Percentiles rank a stretch among this genome's conserved stretches.
These are phyloP conservation scores for Epicoccum sorghinum DNA, from an alignment of 2,329 filamentous ascomycete genomes.

Conservation along the genomic window DNA sequence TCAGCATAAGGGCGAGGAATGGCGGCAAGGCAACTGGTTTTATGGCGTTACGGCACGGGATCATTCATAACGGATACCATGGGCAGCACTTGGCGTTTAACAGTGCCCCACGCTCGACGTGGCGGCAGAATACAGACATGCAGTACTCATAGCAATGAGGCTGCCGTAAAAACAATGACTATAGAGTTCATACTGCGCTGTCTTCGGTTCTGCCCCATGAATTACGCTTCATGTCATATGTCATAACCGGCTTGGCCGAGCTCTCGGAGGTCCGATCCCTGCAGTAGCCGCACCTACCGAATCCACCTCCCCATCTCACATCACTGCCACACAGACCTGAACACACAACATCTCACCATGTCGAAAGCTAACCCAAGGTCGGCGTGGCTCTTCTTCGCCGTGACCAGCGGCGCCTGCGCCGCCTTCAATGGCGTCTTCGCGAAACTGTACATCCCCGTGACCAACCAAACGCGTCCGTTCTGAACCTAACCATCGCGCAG, in stretches of 20 bases:
- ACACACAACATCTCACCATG: constrained; percentile 23
- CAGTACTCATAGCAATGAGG: no score
- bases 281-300: constrained; percentile 14
- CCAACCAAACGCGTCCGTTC: constrained; percentile 1
- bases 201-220: no score
- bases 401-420: constrained; percentile 77
- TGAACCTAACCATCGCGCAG: constrained; percentile 42
- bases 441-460: constrained; percentile 67
- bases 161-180: no score
- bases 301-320: not conserved
- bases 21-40: not conserved
- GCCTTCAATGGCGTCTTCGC: constrained; percentile 84
- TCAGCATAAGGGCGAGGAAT: not conserved
- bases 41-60: constrained; percentile 26
- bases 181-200: no score
- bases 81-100: constrained; percentile 28
- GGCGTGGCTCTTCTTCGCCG: constrained; percentile 66
- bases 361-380: constrained; percentile 29
- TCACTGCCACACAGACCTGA: not conserved
- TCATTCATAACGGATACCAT: constrained; percentile 23
- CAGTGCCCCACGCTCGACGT: constrained; percentile 9
- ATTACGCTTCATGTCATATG: no score
- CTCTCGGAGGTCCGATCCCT: constrained; percentile 27
- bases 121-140: no score
- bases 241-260: constrained; percentile 18